Evolutionary conservation across 1,139 yeast genomes (phyloP).

Genomic region (Arxiozyma slooffiae): DNA sequence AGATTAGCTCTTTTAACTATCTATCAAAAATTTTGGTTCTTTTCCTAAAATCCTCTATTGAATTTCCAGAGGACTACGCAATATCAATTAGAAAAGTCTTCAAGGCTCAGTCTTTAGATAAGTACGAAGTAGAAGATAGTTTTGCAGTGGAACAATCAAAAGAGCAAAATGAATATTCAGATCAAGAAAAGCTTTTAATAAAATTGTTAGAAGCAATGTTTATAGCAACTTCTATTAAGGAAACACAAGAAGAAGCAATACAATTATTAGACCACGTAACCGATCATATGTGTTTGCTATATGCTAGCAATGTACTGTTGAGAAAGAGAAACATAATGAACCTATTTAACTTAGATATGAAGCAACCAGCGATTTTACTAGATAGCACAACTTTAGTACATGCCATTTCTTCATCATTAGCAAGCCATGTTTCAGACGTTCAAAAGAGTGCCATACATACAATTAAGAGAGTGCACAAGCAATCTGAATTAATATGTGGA

Average conservation of each 20-base stretch:
- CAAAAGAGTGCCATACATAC: slow-evolving; percentile 62
- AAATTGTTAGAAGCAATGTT: slow-evolving; percentile 62
- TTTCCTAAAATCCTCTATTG: slow-evolving; percentile 51
- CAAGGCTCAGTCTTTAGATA: slow-evolving; percentile 3
- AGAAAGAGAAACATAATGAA: slow-evolving; percentile 64
- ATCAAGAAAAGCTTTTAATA: slow-evolving; percentile 41
- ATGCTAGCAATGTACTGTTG: slow-evolving; percentile 62
- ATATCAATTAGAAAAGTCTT: slow-evolving; percentile 36
- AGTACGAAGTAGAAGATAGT: slow-evolving; percentile 7
- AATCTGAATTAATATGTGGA: slow-evolving; percentile 62
- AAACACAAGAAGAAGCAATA: slow-evolving; percentile 60
- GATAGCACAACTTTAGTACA: slow-evolving; percentile 63
- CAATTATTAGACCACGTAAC: slow-evolving; percentile 55
- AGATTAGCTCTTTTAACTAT: slow-evolving; percentile 69
- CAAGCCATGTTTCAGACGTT: slow-evolving; percentile 65
- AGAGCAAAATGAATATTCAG: slow-evolving; percentile 43
- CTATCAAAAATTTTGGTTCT: slow-evolving; percentile 57
- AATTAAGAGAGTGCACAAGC: slow-evolving; percentile 50
- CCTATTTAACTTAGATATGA: slow-evolving; percentile 63
- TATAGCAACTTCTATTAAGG: slow-evolving; percentile 66
- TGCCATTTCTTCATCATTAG: slow-evolving; percentile 70
- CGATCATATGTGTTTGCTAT: slow-evolving; percentile 69
- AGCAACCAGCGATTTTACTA: slow-evolving; percentile 65
- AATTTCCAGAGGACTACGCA: slow-evolving; percentile 50
- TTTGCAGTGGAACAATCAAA: slow-evolving; percentile 33